Evolutionary conservation across 805 yeast species (phyloP).

Genomic region (Dipodascopsis tothii): DNA sequence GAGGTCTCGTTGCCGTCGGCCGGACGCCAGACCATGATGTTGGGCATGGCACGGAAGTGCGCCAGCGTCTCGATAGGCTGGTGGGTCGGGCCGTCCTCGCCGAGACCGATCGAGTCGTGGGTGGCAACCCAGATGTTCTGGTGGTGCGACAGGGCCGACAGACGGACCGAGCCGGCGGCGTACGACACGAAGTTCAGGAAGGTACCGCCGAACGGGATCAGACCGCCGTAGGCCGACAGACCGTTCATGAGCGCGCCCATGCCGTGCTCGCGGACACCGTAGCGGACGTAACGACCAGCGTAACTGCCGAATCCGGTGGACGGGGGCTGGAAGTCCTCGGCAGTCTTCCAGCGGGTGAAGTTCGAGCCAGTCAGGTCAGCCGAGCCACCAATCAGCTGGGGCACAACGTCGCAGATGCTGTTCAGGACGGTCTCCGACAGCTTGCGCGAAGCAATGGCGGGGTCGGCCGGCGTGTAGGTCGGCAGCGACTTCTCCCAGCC

Average conservation of each 20-base stretch:
- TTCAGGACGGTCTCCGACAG: conserved; percentile 74
- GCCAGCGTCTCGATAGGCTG: conserved; percentile 49
- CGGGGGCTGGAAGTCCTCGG: conserved; percentile 89
- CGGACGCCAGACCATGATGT: conserved; percentile 44
- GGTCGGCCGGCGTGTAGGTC: conserved; percentile 65
- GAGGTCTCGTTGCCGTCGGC: conserved; percentile 48
- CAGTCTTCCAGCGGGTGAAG: conserved; percentile 78
- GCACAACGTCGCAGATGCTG: conserved; percentile 54
- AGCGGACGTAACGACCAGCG: conserved; percentile 89
- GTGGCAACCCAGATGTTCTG: conserved; percentile 48
- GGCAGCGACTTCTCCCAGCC: conserved; percentile 78
- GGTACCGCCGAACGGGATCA: conserved; percentile 91
- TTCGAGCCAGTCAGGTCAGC: conserved; percentile 97
- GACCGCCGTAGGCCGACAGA: conserved; percentile 81
- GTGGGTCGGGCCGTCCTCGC: conserved; percentile 55
- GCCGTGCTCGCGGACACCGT: conserved; percentile 98
- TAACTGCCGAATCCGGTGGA: conserved; percentile 72
- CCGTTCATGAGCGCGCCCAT: conserved; percentile 99
- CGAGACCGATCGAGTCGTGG: conserved; percentile 52
- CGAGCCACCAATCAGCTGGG: conserved; percentile 94
- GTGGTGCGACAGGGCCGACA: conserved; percentile 42
- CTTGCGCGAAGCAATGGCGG: conserved; percentile 89
- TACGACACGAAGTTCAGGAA: conserved; percentile 82
- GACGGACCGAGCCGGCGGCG: conserved; percentile 48
- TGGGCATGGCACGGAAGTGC: conserved; percentile 47